Evolutionary conservation across 2,329 filamentous ascomycete genomes (phyloP).

Genomic region (Pseudovirgaria hyperparasitica): DNA sequence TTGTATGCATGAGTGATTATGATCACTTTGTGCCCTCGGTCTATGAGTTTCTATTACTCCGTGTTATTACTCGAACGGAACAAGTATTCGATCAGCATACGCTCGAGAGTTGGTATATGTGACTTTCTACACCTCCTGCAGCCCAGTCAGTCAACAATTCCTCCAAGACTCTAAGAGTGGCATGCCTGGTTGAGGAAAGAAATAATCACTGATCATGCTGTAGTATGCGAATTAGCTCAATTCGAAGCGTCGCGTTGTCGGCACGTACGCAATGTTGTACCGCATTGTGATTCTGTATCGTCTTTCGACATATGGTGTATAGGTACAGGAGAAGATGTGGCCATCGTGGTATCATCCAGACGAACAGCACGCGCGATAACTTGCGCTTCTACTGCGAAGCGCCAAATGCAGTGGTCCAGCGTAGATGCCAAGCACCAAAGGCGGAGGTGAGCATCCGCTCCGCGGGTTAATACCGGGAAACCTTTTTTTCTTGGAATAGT

Average conservation of each 20-base stretch:
- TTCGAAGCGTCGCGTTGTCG: conserved; percentile 1
- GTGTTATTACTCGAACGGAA: conserved; percentile 1
- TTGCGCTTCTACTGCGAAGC: too few relatives aligned
- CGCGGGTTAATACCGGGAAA: too few relatives aligned
- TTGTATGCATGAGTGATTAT: conserved; percentile 94
- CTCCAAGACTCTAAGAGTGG: conserved; percentile 1
- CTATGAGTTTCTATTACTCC: conserved; percentile 63
- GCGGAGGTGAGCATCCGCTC: too few relatives aligned
- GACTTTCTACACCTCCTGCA: conserved; percentile 77
- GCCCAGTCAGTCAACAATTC: conserved; percentile 11
- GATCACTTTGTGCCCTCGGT: conserved; percentile 95
- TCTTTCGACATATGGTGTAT: too few relatives aligned
- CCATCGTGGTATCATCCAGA: too few relatives aligned
- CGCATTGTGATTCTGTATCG: conserved; percentile 47
- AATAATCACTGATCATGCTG: conserved; percentile 97
- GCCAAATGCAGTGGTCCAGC: too few relatives aligned
- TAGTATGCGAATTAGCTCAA: conserved; percentile 4
- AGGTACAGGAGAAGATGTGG: too few relatives aligned
- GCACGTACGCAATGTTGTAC: conserved; percentile 55
- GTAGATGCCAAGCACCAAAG: too few relatives aligned
- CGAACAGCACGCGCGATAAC: too few relatives aligned
- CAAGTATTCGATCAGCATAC: too few relatives aligned
- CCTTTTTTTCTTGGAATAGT: too few relatives aligned
- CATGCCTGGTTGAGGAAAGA: conserved; percentile 81
- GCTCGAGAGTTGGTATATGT: conserved; percentile 93